These are phyloP conservation scores for Marasmius tenuissimus DNA, from an alignment of 1,284 basidiomycete species.

Conservation along the genomic window DNA sequence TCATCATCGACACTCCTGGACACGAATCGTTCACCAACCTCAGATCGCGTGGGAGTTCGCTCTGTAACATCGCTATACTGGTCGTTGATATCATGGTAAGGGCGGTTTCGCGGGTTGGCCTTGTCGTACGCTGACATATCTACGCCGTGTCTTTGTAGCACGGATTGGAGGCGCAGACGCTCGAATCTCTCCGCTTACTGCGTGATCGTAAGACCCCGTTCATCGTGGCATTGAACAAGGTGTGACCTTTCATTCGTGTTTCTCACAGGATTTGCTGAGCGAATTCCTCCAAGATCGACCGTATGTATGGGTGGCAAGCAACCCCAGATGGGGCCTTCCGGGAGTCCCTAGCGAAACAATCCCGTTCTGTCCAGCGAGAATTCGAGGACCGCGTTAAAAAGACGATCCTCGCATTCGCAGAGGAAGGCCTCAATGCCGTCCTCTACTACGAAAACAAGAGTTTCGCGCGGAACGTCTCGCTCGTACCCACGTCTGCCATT, in stretches of 20 bases:
- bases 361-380: conserved; percentile 81
- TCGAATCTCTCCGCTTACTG: conserved; percentile 93
- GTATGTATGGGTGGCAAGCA: conserved; percentile 94
- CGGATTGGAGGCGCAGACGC: conserved; percentile 95
- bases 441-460: conserved; percentile 99
- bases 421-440: conserved; percentile 95
- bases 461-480: conserved; percentile 90
- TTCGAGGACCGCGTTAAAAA: conserved; percentile 89
- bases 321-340: conserved; percentile 92
- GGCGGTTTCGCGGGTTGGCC: conserved; percentile 16
- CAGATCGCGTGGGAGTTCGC: conserved; percentile 92
- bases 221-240: conserved; percentile 99
- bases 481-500: conserved; percentile 97
- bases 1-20: conserved; percentile 98
- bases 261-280: conserved; percentile 7
- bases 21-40: conserved; percentile 99
- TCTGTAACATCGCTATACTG: conserved; percentile 99
- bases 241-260: conserved; percentile 22
- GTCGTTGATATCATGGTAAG: conserved; percentile 97
- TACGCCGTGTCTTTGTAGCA: conserved; percentile 54
- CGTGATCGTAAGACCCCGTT: conserved; percentile 97
- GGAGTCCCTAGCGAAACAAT: conserved; percentile 89
- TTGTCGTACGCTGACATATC: background rate
- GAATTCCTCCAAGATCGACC: conserved; percentile 76
- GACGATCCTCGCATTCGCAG: conserved; percentile 92